Evolutionary conservation across 2,329 filamentous ascomycete species (phyloP).

Genomic region (Diaporthe capsici): DNA sequence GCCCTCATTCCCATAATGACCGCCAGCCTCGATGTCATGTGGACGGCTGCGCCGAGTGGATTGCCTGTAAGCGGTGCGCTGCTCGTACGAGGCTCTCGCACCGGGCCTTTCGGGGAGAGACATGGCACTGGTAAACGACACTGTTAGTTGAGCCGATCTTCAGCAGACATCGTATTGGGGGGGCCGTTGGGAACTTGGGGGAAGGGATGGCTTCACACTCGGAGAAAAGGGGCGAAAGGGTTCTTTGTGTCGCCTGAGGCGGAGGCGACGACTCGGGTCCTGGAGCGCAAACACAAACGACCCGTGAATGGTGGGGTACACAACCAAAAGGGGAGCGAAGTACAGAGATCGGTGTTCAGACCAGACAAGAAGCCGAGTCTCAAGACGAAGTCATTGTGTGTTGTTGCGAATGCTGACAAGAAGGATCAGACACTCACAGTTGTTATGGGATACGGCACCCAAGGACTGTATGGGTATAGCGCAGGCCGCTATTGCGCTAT

Average conservation of each 20-base stretch:
- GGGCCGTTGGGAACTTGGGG: background rate
- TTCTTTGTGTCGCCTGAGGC: constrained; percentile 22
- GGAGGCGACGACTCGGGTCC: background rate
- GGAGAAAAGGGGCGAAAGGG: constrained; percentile 10
- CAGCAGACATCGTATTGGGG: background rate
- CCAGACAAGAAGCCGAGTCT: constrained; percentile 27
- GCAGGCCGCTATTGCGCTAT: constrained; percentile 33
- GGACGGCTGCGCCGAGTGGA: constrained; percentile 76
- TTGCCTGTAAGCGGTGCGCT: constrained; percentile 75
- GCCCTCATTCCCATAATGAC: constrained; percentile 31
- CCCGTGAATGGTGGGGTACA: constrained; percentile 12
- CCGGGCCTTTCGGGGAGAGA: constrained; percentile 76
- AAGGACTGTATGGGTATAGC: constrained; percentile 33
- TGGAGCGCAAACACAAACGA: constrained; percentile 16
- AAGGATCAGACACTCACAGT: constrained; percentile 36
- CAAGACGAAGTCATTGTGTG: constrained; percentile 35
- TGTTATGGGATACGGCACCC: constrained; percentile 40
- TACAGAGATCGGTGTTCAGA: background rate
- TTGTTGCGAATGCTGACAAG: constrained; percentile 16
- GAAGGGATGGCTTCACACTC: constrained; percentile 42
- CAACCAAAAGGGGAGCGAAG: constrained; percentile 15
- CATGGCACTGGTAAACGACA: constrained; percentile 61
- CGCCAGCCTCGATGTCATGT: constrained; percentile 78
- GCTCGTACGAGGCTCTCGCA: constrained; percentile 72
- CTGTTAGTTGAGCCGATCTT: constrained; percentile 43